Evolutionary conservation across 1,139 yeast species (phyloP).

Genomic region (Scheffersomyces parashehatae): DNA sequence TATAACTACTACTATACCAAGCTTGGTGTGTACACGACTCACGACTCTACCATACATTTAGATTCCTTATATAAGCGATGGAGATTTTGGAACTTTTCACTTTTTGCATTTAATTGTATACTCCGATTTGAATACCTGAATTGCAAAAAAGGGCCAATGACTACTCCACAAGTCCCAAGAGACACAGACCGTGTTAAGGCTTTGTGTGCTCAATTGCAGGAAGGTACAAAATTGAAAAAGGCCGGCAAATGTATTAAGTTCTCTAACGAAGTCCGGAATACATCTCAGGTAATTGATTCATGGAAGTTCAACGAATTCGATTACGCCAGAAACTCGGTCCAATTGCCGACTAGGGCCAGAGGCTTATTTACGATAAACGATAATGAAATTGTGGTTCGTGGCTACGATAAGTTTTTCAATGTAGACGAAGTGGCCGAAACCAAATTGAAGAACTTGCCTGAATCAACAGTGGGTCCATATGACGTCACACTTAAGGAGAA

Average conservation of each 20-base stretch:
- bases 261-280: slow-evolving; percentile 18
- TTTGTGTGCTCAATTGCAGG: not conserved
- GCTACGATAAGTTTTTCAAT: slow-evolving; percentile 94
- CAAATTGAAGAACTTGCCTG: slow-evolving; percentile 44
- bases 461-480: slow-evolving; percentile 71
- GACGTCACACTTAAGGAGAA: slow-evolving; percentile 83
- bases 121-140: too few relatives aligned
- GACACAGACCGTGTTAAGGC: too few relatives aligned
- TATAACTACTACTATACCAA: too few relatives aligned
- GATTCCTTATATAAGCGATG: too few relatives aligned
- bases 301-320: slow-evolving; percentile 96
- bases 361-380: slow-evolving; percentile 72
- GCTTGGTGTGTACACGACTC: too few relatives aligned
- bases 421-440: slow-evolving; percentile 64
- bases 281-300: slow-evolving; percentile 22
- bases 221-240: slow-evolving; percentile 19
- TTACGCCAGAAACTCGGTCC: slow-evolving; percentile 51
- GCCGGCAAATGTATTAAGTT: slow-evolving; percentile 24
- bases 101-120: too few relatives aligned
- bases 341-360: slow-evolving; percentile 75
- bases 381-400: slow-evolving; percentile 65
- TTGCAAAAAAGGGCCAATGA: too few relatives aligned
- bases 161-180: too few relatives aligned
- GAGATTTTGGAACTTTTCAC: too few relatives aligned
- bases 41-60: too few relatives aligned